phyloP scores from a whole-genome alignment of 108 stramenopile genomes.

The Nitzschia putrida region DNA sequence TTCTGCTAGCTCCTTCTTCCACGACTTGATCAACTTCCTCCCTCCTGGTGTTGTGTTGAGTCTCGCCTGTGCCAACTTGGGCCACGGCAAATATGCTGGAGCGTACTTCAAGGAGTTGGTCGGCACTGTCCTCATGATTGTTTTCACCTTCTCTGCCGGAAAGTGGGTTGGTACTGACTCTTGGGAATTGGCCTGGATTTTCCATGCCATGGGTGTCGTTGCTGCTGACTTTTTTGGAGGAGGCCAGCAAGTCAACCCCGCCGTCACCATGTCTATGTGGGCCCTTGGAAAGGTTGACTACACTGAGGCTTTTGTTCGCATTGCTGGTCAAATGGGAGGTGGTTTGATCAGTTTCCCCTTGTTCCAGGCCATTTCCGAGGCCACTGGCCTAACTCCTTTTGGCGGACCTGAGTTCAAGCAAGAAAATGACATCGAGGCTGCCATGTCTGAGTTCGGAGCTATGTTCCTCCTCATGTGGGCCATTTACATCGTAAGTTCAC shows the following conservation, averaged over 20 bases:
- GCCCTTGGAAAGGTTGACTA: conserved; percentile 74
- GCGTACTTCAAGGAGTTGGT: conserved; percentile 74
- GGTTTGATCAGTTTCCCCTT: conserved; percentile 84
- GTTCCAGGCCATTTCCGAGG: conserved; percentile 61
- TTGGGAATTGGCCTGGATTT: conserved; percentile 62
- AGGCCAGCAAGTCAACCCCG: conserved; percentile 70
- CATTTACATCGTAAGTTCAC: conserved; percentile 65
- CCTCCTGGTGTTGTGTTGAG: conserved; percentile 69
- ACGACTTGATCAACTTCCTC: conserved; percentile 34
- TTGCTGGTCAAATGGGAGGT: conserved; percentile 78
- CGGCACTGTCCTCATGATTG: conserved; percentile 83
- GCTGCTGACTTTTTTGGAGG: conserved; percentile 79
- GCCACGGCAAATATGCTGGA: conserved; percentile 55
- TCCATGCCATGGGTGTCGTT: conserved; percentile 77
- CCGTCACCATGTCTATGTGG: conserved; percentile 76
- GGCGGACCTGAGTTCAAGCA: conserved; percentile 84
- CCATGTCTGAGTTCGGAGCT: conserved; percentile 71
- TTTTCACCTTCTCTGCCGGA: conserved; percentile 82
- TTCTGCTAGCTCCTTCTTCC: conserved; percentile 13
- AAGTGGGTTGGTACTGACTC: conserved; percentile 79
- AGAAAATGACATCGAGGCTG: conserved; percentile 61
- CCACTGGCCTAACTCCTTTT: conserved; percentile 57
- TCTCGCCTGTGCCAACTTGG: conserved; percentile 63
- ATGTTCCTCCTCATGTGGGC: conserved; percentile 69
- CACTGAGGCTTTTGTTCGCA: conserved; percentile 76